Conservation (phyloP, 176 grass and related monocot species). For the Elaeis guineensis region DNA sequence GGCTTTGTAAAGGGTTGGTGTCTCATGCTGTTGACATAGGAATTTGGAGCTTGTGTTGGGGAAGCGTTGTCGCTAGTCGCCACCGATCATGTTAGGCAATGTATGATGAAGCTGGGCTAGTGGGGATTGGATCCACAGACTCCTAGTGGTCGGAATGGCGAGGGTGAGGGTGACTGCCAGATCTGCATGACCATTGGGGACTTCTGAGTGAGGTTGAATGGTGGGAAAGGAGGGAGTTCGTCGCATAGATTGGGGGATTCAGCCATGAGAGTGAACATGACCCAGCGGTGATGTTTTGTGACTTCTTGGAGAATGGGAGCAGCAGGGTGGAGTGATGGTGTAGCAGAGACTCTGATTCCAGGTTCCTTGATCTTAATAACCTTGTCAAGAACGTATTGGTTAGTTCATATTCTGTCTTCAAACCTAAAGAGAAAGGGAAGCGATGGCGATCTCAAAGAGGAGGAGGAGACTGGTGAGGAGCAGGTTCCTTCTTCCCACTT, state of each 20-base stretch:
- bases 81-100: slow-evolving; percentile 6
- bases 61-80: slow-evolving; percentile 9
- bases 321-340: slow-evolving; percentile 42
- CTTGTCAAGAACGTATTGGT: slow-evolving; percentile 64
- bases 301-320: slow-evolving; percentile 75
- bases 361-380: slow-evolving; percentile 62
- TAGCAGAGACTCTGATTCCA: slow-evolving; percentile 62
- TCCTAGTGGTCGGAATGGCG: slow-evolving; percentile 10
- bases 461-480: no score
- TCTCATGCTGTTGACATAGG: slow-evolving; percentile 58
- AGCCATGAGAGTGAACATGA: slow-evolving; percentile 83
- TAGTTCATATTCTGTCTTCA: background rate
- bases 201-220: slow-evolving; percentile 9
- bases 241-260: slow-evolving; percentile 16
- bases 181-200: slow-evolving; percentile 29
- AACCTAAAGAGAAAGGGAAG: no score
- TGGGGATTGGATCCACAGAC: slow-evolving; percentile 27
- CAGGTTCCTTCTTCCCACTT: no score
- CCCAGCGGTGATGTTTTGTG: slow-evolving; percentile 60
- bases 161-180: slow-evolving; percentile 20
- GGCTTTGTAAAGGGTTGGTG: background rate
- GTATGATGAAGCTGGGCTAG: slow-evolving; percentile 25
- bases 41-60: slow-evolving; percentile 45
- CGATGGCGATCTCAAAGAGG: no score
- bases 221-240: slow-evolving; percentile 8